Evolutionary conservation across 2,329 filamentous ascomycete genomes (phyloP).

Genomic region (Ophiostoma pallidulum): DNA sequence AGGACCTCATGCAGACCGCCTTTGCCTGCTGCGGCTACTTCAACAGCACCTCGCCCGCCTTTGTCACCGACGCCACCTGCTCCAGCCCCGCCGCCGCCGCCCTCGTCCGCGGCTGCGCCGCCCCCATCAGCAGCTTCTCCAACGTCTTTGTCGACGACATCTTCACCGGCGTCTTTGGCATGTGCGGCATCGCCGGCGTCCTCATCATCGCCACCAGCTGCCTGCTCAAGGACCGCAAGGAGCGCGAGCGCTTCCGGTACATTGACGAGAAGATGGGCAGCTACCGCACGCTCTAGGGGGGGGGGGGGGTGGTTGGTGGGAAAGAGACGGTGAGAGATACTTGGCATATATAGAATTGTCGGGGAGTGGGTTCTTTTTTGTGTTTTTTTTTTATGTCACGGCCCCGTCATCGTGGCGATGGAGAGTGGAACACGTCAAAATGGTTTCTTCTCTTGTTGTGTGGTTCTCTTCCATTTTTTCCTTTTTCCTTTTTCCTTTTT

Average conservation of each 20-base stretch:
- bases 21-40: conserved; percentile 75
- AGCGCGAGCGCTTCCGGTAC: conserved; percentile 66
- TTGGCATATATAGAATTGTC: not conserved
- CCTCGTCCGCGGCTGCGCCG: conserved; percentile 59
- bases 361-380: not conserved
- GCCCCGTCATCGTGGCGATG: no score
- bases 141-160: conserved; percentile 65
- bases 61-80: conserved; percentile 59
- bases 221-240: conserved; percentile 70
- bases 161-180: conserved; percentile 71
- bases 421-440: no score
- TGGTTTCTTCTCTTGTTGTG: no score
- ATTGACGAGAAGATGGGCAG: conserved; percentile 70
- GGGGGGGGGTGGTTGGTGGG: not conserved
- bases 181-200: conserved; percentile 62
- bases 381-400: not conserved
- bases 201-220: conserved; percentile 64
- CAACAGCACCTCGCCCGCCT: conserved; percentile 62
- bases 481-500: not conserved
- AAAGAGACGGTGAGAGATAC: not conserved
- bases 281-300: conserved; percentile 36
- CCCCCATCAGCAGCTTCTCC: conserved; percentile 56
- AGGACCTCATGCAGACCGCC: conserved; percentile 60
- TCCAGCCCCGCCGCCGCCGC: conserved; percentile 61
- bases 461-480: not conserved